phyloP scores from a whole-genome alignment of 176 grass and related monocot genomes.

The Zoysia pacifica region DNA sequence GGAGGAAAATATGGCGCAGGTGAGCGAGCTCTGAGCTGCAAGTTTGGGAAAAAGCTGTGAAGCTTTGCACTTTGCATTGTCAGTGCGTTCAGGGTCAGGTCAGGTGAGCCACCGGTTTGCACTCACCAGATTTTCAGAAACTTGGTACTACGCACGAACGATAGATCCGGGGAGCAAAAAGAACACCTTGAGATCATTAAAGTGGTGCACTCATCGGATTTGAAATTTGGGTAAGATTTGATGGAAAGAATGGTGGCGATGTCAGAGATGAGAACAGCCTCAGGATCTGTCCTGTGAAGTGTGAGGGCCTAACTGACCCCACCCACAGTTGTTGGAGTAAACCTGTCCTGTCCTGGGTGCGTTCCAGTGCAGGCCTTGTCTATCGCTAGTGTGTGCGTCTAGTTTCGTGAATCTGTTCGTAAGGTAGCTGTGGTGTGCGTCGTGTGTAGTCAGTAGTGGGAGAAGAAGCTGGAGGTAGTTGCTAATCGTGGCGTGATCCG shows the following conservation, averaged over 20 bases:
- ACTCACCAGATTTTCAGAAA: not conserved
- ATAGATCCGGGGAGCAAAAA: no score
- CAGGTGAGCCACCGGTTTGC: conserved; percentile 27
- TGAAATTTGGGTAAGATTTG: not conserved
- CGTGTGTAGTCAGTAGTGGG: no score
- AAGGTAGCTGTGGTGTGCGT: no score
- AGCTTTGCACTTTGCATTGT: conserved; percentile 43
- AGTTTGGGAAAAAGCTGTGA: conserved; percentile 48
- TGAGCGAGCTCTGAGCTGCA: conserved; percentile 1
- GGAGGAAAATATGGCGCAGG: conserved; percentile 30
- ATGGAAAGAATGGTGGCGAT: not conserved
- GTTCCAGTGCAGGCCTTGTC: no score
- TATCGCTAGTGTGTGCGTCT: no score
- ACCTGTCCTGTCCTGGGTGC: not conserved
- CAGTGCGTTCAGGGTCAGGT: conserved; percentile 26
- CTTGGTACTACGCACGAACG: not conserved
- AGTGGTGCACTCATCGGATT: not conserved
- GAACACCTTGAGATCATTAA: no score
- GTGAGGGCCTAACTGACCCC: conserved; percentile 11
- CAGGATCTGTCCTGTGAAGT: conserved; percentile 26
- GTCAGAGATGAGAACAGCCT: conserved; percentile 2
- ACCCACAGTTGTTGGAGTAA: conserved; percentile 23
- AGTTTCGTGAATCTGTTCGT: no score
- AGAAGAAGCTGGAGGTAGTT: no score
- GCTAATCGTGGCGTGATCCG: no score